phyloP scores from a whole-genome alignment of 805 yeast genomes.

The Barnettozyma siamensis region DNA sequence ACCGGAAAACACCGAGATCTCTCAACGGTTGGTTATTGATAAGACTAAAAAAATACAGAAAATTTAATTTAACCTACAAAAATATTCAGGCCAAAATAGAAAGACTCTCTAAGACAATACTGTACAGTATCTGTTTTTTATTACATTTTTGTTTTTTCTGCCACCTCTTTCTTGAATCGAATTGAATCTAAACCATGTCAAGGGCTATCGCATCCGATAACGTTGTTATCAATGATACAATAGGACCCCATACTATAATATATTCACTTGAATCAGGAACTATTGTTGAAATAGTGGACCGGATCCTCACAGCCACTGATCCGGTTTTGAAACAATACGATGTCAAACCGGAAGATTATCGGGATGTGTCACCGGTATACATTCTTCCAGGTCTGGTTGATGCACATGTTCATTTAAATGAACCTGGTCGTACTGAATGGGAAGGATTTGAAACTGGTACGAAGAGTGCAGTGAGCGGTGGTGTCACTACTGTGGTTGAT shows the following conservation, averaged over 20 bases:
- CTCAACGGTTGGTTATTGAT: too few relatives aligned
- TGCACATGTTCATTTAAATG: slow-evolving; percentile 90
- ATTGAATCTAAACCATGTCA: too few relatives aligned
- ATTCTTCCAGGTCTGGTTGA: slow-evolving; percentile 91
- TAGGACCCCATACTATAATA: slow-evolving; percentile 58
- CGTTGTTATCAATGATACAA: slow-evolving; percentile 44
- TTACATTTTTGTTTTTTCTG: too few relatives aligned
- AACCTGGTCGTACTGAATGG: slow-evolving; percentile 98
- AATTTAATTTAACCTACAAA: too few relatives aligned
- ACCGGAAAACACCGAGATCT: too few relatives aligned
- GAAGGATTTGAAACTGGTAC: slow-evolving; percentile 98
- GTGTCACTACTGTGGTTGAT: slow-evolving; percentile 92
- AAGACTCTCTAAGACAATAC: too few relatives aligned
- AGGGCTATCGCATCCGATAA: slow-evolving; percentile 55
- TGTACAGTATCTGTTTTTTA: too few relatives aligned
- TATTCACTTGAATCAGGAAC: slow-evolving; percentile 53
- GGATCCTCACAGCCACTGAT: slow-evolving; percentile 34
- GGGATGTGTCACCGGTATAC: slow-evolving; percentile 55
- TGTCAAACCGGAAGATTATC: slow-evolving; percentile 35
- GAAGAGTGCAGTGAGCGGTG: slow-evolving; percentile 90
- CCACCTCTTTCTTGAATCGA: too few relatives aligned
- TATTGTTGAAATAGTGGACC: slow-evolving; percentile 46
- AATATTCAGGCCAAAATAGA: too few relatives aligned
- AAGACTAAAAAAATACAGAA: too few relatives aligned
- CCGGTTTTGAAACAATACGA: slow-evolving; percentile 37